Conservation (phyloP, 352 stramenopile species). For the Phytophthora foliorum region DNA sequence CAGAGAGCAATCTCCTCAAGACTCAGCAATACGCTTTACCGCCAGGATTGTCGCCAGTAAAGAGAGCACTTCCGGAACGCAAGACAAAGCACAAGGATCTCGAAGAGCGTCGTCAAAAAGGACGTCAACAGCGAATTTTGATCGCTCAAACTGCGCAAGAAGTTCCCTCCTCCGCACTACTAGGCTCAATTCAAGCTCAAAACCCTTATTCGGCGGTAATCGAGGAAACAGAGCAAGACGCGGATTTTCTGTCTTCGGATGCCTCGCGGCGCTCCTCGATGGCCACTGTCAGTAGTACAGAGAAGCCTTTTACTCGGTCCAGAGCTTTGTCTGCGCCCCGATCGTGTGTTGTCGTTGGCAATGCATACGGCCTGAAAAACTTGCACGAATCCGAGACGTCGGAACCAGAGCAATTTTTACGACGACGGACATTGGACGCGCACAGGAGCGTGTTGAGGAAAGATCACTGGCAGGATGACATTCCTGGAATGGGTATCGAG, state of each 20-base stretch:
- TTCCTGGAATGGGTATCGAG: constrained; percentile 58
- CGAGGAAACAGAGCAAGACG: constrained; percentile 33
- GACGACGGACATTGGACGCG: constrained; percentile 36
- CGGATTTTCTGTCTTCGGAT: background rate
- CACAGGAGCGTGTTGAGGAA: constrained; percentile 56
- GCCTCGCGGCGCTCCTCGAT: constrained; percentile 25
- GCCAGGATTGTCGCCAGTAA: constrained; percentile 22
- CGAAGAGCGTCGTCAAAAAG: constrained; percentile 65
- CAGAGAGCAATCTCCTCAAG: background rate
- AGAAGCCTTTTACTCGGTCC: constrained; percentile 10
- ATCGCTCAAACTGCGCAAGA: constrained; percentile 32
- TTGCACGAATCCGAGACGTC: constrained; percentile 5
- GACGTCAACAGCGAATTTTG: constrained; percentile 58
- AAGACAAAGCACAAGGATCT: constrained; percentile 73
- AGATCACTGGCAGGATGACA: constrained; percentile 48
- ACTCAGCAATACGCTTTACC: constrained; percentile 13
- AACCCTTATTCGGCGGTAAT: constrained; percentile 16
- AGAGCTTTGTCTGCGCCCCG: constrained; percentile 37
- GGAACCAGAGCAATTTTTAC: constrained; percentile 72
- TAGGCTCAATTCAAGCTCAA: constrained; percentile 19
- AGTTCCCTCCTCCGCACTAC: constrained; percentile 1
- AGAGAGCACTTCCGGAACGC: constrained; percentile 59
- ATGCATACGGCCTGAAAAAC: constrained; percentile 34
- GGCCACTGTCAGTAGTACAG: constrained; percentile 4
- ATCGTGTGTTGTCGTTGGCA: constrained; percentile 39